Evolutionary conservation across 176 grass and related monocot genomes (phyloP).

Genomic region (Oryza coarctata): DNA sequence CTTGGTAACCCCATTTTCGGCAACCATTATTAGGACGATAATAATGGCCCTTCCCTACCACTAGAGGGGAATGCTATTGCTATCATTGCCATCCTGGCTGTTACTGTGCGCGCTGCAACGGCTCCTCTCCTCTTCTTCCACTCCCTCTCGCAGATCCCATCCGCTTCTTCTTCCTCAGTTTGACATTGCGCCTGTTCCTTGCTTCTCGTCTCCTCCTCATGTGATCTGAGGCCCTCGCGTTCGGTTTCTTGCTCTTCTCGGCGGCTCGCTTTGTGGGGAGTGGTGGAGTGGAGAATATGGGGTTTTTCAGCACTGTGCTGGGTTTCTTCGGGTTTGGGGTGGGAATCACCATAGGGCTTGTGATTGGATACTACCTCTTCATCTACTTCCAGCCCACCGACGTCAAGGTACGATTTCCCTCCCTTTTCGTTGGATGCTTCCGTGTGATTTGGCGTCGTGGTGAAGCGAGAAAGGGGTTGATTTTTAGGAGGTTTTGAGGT

Average conservation of each 20-base stretch:
- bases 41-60: constrained; percentile 17
- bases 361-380: constrained; percentile 72
- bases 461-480: not conserved
- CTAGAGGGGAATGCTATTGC: not conserved
- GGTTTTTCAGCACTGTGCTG: constrained; percentile 57
- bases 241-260: not conserved
- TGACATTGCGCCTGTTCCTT: not conserved
- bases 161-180: constrained; percentile 8
- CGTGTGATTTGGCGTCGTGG: not conserved
- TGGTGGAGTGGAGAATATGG: constrained; percentile 40
- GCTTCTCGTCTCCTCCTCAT: constrained; percentile 23
- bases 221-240: constrained; percentile 20
- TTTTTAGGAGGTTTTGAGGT: not conserved
- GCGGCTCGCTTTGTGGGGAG: not conserved
- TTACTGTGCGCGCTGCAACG: not conserved
- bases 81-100: constrained; percentile 16
- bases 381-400: constrained; percentile 78
- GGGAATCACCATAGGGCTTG: constrained; percentile 51
- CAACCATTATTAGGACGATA: constrained; percentile 20
- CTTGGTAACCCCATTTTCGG: not conserved
- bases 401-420: constrained; percentile 57
- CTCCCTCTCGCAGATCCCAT: constrained; percentile 27
- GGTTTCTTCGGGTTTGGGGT: constrained; percentile 75
- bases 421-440: not conserved
- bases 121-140: not conserved